Evolutionary conservation across 306 rosid genomes (phyloP), one percentile per base, ranked within the genome.

Genomic region (Herpetospermum pedunculosum): DNA sequence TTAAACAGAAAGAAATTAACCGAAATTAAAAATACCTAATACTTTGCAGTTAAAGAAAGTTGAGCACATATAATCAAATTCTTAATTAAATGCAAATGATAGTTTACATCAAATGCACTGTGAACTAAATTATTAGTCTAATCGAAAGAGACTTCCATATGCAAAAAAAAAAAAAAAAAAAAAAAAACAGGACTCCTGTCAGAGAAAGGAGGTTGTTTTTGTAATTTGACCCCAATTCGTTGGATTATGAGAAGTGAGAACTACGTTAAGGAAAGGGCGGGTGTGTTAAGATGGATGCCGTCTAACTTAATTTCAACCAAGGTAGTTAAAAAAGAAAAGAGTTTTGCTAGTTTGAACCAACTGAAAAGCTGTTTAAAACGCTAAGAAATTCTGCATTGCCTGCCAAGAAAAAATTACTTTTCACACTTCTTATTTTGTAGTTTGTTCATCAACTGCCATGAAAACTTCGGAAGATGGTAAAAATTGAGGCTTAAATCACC

Each of bases 401-500:
- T 40, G 25, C 32, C 47, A 64, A 10, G 48, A 64, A 62, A 8
- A n/a, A 19, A 8, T 25, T 5, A 64, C 18, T 19, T 21, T 64
- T n/a, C 49, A 64, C 29, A 64, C 30, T 63, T 25, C 6, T 55
- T 8, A 54, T n/a, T 60, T n/a, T 4, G 48, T 64, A 37, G 49
- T 12, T 4, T 64, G 49, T 64, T 21, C 4, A 59, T 59, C 29
- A 64, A 64, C 44, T 64, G 48, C 71, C 49, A 60, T 0, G 26
- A 60, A 38, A 64, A 64, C 9, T 38, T 34, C 11, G 4, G 53
- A 76, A 58, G 35, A 65, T 25, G 23, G 49, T 16, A 72, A 57
- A 71, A 58, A 34, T 72, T 50, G 77, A 72, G 14, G 69, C 14
- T 78, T 41, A 77, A 60, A 62, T 79, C 79, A 95, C 99, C 99